A percentile compares a stretch with the other conserved stretches of the same genome.
Evolutionary conservation across 495 filamentous ascomycete genomes (phyloP).

Genomic region (Neurospora sp.): DNA sequence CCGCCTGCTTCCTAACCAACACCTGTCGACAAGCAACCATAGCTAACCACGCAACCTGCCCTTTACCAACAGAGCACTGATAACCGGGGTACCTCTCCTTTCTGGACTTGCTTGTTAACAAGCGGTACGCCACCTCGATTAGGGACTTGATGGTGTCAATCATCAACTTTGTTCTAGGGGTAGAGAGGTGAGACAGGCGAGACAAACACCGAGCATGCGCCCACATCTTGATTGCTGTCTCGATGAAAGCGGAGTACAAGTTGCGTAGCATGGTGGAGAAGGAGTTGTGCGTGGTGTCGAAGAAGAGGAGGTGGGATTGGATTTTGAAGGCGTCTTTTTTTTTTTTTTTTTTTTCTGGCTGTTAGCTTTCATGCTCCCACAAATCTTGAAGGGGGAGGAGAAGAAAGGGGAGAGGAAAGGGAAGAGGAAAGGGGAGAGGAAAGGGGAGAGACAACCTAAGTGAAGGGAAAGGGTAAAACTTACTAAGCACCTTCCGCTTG

Average conservation of each 20-base stretch:
- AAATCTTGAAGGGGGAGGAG: background rate
- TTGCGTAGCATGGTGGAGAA: conserved; percentile 57
- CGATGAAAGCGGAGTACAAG: conserved; percentile 61
- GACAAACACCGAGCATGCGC: conserved; percentile 59
- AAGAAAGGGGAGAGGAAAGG: conserved; percentile 11
- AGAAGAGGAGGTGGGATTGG: conserved; percentile 80
- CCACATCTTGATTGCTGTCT: conserved; percentile 77
- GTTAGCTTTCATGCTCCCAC: background rate
- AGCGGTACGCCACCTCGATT: conserved; percentile 49
- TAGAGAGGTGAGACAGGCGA: too few species aligned
- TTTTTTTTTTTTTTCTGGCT: conserved; percentile 7
- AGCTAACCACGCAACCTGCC: conserved; percentile 60
- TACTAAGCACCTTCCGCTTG: conserved; percentile 66
- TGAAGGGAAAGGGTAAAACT: too few species aligned
- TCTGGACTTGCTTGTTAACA: conserved; percentile 51
- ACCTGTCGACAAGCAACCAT: conserved; percentile 57
- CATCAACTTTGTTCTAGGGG: too few species aligned
- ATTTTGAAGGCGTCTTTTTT: conserved; percentile 59
- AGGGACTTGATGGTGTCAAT: conserved; percentile 59
- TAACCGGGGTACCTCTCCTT: conserved; percentile 40
- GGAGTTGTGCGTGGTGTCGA: conserved; percentile 75
- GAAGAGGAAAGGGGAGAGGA: background rate
- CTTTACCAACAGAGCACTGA: conserved; percentile 48
- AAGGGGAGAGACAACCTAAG: too few species aligned
- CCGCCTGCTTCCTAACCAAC: conserved; percentile 57